Evolutionary conservation across 1,284 basidiomycete species (phyloP).

Genomic region (Lentinula novae-zelandiae): DNA sequence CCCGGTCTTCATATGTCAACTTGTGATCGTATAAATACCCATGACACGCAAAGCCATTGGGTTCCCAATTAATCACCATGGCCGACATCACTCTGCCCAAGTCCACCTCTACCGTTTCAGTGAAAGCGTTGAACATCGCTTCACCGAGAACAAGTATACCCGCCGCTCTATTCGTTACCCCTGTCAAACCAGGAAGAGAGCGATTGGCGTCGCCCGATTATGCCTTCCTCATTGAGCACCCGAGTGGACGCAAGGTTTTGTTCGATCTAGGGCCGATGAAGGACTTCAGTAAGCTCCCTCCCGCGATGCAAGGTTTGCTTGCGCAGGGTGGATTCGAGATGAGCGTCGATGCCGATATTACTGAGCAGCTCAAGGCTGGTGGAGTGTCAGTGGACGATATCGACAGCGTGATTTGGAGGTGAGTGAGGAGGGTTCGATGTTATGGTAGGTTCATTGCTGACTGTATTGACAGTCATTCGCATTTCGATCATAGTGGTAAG

Average conservation of each 20-base stretch:
- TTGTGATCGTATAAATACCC: neutral
- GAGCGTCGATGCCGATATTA: constrained; percentile 16
- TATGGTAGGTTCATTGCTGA: too few relatives aligned
- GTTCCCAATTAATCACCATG: constrained; percentile 15
- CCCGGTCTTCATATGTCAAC: too few relatives aligned
- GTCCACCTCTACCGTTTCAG: constrained; percentile 14
- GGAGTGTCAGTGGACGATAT: constrained; percentile 17
- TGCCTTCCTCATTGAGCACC: constrained; percentile 22
- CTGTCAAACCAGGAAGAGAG: constrained; percentile 19
- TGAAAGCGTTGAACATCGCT: constrained; percentile 15
- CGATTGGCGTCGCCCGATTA: constrained; percentile 12
- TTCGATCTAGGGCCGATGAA: constrained; percentile 23
- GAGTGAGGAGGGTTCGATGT: neutral
- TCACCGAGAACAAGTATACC: neutral
- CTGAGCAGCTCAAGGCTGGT: constrained; percentile 18
- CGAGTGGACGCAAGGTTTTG: constrained; percentile 16
- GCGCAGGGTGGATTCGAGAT: constrained; percentile 4
- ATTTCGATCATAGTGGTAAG: constrained; percentile 21
- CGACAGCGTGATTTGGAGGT: constrained; percentile 24
- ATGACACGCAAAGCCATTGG: neutral
- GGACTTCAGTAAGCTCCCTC: constrained; percentile 17
- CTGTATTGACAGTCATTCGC: constrained; percentile 17
- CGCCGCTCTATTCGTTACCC: constrained; percentile 8
- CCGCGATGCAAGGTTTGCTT: constrained; percentile 1
- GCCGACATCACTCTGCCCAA: constrained; percentile 13